Conservation (phyloP, 1,284 basidiomycete genomes). For the Apiotrichum akiyoshidainum region DNA sequence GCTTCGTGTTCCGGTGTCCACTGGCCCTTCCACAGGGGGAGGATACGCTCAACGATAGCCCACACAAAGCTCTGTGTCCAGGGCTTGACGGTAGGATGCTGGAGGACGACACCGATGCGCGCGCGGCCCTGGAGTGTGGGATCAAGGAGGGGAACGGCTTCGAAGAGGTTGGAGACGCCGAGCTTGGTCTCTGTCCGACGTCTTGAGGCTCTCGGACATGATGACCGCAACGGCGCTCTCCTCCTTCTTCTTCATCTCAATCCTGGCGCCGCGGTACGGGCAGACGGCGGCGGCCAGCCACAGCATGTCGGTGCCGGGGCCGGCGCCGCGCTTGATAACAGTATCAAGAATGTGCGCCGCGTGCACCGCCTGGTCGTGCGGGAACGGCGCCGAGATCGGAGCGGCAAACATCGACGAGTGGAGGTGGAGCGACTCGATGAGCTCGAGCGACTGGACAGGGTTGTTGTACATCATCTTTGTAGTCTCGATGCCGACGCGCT, state of each 20-base stretch:
- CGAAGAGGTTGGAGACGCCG: conserved; percentile 68
- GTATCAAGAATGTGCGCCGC: conserved; percentile 62
- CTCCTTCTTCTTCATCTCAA: conserved; percentile 65
- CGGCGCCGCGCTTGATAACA: conserved; percentile 49
- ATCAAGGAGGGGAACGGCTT: conserved; percentile 57
- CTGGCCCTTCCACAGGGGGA: conserved; percentile 56
- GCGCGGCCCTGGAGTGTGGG: conserved; percentile 55
- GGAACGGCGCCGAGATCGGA: conserved; percentile 45
- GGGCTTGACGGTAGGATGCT: conserved; percentile 28
- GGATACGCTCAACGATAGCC: conserved; percentile 68
- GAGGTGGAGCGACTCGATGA: conserved; percentile 68
- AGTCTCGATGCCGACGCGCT: conserved; percentile 84
- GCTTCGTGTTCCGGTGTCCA: conserved; percentile 55
- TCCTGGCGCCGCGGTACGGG: conserved; percentile 62
- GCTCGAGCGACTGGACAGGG: conserved; percentile 67
- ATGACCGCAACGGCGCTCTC: conserved; percentile 62
- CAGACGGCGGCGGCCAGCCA: conserved; percentile 69
- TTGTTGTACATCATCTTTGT: conserved; percentile 83
- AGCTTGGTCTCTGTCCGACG: conserved; percentile 76
- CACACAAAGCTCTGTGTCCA: conserved; percentile 73
- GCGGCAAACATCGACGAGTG: conserved; percentile 66
- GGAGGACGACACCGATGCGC: conserved; percentile 34
- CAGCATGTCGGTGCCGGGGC: conserved; percentile 45
- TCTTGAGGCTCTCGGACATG: conserved; percentile 76
- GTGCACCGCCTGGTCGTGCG: conserved; percentile 53